Evolutionary conservation across 2,329 filamentous ascomycete genomes (phyloP).

Genomic region (Fusarium napiforme): DNA sequence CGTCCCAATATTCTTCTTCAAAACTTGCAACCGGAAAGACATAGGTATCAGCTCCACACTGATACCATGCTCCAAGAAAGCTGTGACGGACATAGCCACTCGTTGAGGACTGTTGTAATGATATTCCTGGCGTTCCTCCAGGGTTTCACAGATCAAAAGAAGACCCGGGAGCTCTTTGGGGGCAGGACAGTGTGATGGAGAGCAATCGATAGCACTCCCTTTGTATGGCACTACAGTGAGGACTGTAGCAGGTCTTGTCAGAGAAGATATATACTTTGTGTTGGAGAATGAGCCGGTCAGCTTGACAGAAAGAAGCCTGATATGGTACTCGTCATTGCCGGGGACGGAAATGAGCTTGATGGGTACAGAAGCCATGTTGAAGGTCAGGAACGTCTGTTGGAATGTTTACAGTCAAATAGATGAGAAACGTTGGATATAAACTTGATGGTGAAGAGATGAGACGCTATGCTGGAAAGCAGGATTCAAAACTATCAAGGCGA

Average conservation of each 20-base stretch:
- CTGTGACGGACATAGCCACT: not conserved
- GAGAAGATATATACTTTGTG: not conserved
- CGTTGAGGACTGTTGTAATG: not conserved
- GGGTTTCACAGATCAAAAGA: not conserved
- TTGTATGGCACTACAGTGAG: not conserved
- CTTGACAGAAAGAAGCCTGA: not conserved
- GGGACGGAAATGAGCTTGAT: not conserved
- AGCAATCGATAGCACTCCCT: not conserved
- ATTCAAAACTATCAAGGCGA: not conserved
- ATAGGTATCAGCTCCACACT: not conserved
- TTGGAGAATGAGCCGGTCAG: not conserved
- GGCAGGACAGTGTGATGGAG: no score
- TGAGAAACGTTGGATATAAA: not conserved
- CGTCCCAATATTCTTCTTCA: not conserved
- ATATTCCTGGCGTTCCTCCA: not conserved
- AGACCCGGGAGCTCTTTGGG: not conserved
- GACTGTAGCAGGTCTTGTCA: not conserved
- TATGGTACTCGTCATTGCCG: not conserved
- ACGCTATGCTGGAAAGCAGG: not conserved
- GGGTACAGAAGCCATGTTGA: not conserved
- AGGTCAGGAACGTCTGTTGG: accelerated
- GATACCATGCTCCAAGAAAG: not conserved
- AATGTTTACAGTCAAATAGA: not conserved
- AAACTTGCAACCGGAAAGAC: not conserved
- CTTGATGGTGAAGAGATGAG: not conserved